Conservation (phyloP, 805 yeast genomes). For the Kurtzmaniella fragi region DNA sequence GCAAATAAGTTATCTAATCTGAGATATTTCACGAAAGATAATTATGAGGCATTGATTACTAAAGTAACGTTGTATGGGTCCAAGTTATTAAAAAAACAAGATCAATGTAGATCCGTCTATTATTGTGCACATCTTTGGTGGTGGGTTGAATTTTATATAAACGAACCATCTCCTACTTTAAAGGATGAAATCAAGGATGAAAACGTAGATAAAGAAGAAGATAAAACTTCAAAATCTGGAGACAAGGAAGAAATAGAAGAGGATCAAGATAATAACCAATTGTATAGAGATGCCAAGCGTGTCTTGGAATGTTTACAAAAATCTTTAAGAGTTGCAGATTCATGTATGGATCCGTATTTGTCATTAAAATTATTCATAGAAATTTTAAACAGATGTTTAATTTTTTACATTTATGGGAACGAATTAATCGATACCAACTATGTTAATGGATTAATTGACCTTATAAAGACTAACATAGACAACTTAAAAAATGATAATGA, state of each 20-base stretch:
- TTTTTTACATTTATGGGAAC: slow-evolving; percentile 80
- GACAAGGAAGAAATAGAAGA: slow-evolving; percentile 15
- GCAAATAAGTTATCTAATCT: slow-evolving; percentile 41
- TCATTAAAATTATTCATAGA: slow-evolving; percentile 84
- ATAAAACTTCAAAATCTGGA: background rate
- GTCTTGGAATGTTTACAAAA: slow-evolving; percentile 90
- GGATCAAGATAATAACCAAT: slow-evolving; percentile 10
- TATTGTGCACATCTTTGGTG: slow-evolving; percentile 91
- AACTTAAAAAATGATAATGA: slow-evolving; percentile 29
- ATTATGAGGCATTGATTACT: slow-evolving; percentile 77
- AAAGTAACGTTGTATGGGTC: slow-evolving; percentile 86
- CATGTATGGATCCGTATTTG: slow-evolving; percentile 76
- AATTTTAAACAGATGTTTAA: slow-evolving; percentile 78
- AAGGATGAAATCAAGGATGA: slow-evolving; percentile 37
- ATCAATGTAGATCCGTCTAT: slow-evolving; percentile 89
- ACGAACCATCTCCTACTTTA: slow-evolving; percentile 24
- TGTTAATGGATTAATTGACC: slow-evolving; percentile 80
- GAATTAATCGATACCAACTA: slow-evolving; percentile 65
- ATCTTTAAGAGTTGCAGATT: slow-evolving; percentile 84
- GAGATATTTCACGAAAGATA: slow-evolving; percentile 51
- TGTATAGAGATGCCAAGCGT: slow-evolving; percentile 50
- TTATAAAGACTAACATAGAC: slow-evolving; percentile 64
- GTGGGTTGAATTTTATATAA: slow-evolving; percentile 59
- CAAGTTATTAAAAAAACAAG: slow-evolving; percentile 83
- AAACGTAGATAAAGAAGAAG: slow-evolving; percentile 33